Evolutionary conservation across 2,329 filamentous ascomycete genomes (phyloP), one percentile per base, ranked within the genome.

Genomic region (Teratosphaeriaceae sp.): DNA sequence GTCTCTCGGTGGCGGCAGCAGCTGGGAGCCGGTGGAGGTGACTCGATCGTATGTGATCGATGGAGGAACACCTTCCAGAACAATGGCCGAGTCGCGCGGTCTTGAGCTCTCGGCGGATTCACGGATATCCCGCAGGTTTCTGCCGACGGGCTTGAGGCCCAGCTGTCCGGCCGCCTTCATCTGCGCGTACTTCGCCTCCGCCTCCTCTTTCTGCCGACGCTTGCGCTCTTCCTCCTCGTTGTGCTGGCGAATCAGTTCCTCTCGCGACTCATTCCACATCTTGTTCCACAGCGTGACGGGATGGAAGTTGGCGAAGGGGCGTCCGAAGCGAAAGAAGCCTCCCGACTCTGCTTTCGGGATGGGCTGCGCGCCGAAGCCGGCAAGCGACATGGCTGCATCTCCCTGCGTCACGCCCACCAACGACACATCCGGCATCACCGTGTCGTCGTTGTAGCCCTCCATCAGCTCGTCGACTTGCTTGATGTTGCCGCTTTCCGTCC

Each of bases 281-380:
- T 61, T 62, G 5, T 66, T 62, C 69, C 70, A 73, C 11, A 70
- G 58, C 11, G 70, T 71, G 39, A 72, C 66, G 2, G 76, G 73
- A 47, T 75, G 75, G 56, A 79, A 76, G 16, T 69, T 69, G 11
- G 71, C 71, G 44, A 78, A 65, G 2, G 69, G 71, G 52, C 72
- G 76, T 26, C 76, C 75, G 50, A 79, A 78, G 5, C 70, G 67
- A 51, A 76, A 76, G 24, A 79, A 69, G 9, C 72, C 69, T 16
- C 12, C 33, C 12, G 34, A 38, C 3, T 40, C 20, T 15, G 8
- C 8, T 12, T 12, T 5, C 21, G n/a, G 18, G 13, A 19, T 27
- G 16, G 29, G 19, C 12, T 18, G n/a, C 7, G 22, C 5, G 30
- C 13, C 29, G 29, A 12, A 20, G 29, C 29, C 19, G 48, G 38